Percentiles rank a stretch among this genome's conserved stretches.
Conservation (phyloP, 495 filamentous ascomycete genomes). For the Neurospora sp. region DNA sequence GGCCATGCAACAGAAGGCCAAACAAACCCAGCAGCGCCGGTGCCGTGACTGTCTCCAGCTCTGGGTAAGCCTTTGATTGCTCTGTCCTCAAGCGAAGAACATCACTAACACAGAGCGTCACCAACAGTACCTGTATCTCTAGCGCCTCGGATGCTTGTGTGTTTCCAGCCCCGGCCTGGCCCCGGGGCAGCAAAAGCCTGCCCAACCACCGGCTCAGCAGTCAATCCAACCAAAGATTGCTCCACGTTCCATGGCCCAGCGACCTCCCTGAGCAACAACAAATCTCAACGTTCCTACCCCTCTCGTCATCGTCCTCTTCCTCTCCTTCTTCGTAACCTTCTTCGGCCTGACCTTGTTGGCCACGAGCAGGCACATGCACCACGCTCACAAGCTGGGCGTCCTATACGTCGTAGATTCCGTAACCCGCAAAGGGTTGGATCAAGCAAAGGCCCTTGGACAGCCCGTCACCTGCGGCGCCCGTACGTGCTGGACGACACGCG, state of each 20-base stretch:
- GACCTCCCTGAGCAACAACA: background rate
- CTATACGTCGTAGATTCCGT: background rate
- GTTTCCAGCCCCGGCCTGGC: background rate
- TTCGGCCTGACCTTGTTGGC: background rate
- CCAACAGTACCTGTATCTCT: no score
- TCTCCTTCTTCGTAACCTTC: background rate
- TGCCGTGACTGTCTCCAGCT: no score
- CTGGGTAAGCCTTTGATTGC: no score
- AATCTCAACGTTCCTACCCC: background rate
- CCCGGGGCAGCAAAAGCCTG: constrained; percentile 21
- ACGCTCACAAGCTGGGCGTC: background rate
- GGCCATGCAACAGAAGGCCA: constrained; percentile 42
- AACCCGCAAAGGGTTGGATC: background rate
- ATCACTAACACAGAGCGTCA: no score
- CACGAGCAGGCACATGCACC: background rate
- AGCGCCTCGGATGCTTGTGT: no score
- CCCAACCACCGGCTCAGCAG: constrained; percentile 20
- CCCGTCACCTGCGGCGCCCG: background rate
- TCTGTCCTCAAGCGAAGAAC: no score
- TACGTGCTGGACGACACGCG: background rate
- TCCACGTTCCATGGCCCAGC: background rate
- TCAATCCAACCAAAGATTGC: background rate
- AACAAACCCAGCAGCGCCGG: constrained; percentile 27
- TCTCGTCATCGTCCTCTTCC: background rate
- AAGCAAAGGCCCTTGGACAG: background rate